These are phyloP conservation scores for Ogataea pini DNA, from an alignment of 805 yeast species.

Conservation along the genomic window DNA sequence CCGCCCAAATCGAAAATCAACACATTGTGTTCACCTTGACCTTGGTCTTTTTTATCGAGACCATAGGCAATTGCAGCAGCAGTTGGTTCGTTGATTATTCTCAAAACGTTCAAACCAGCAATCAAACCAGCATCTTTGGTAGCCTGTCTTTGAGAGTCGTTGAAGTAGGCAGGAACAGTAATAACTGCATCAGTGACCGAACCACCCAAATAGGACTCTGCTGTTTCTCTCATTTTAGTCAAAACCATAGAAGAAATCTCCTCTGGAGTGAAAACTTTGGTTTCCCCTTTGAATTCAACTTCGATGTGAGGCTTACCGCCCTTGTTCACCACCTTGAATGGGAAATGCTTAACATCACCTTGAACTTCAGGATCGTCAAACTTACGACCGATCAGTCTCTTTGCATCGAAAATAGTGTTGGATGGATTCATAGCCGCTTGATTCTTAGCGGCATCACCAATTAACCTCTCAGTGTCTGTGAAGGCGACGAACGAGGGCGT, in stretches of 20 bases:
- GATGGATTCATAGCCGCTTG: constrained; percentile 92
- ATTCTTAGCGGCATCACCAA: constrained; percentile 96
- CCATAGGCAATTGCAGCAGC: constrained; percentile 98
- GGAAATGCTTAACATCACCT: constrained; percentile 78
- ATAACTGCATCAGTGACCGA: constrained; percentile 88
- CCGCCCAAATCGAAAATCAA: constrained; percentile 95
- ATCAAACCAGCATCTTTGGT: constrained; percentile 97
- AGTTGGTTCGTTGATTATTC: constrained; percentile 96
- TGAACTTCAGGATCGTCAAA: constrained; percentile 82
- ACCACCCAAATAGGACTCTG: constrained; percentile 86
- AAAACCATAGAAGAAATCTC: constrained; percentile 93
- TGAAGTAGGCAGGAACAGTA: constrained; percentile 96
- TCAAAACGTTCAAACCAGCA: constrained; percentile 91
- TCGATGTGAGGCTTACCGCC: constrained; percentile 80
- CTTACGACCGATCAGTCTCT: constrained; percentile 92
- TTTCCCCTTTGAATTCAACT: constrained; percentile 83
- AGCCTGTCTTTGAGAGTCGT: constrained; percentile 97
- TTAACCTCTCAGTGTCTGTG: constrained; percentile 87
- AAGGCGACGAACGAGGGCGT: constrained; percentile 96
- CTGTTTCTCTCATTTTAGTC: constrained; percentile 83
- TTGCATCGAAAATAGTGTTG: constrained; percentile 87
- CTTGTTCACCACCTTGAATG: constrained; percentile 74
- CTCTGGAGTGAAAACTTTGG: constrained; percentile 87
- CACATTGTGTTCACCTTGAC: constrained; percentile 75
- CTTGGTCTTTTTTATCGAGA: constrained; percentile 69